Base-by-base conservation (phyloP, 306 rosid genomes). In the Crotalaria pallida region DNA sequence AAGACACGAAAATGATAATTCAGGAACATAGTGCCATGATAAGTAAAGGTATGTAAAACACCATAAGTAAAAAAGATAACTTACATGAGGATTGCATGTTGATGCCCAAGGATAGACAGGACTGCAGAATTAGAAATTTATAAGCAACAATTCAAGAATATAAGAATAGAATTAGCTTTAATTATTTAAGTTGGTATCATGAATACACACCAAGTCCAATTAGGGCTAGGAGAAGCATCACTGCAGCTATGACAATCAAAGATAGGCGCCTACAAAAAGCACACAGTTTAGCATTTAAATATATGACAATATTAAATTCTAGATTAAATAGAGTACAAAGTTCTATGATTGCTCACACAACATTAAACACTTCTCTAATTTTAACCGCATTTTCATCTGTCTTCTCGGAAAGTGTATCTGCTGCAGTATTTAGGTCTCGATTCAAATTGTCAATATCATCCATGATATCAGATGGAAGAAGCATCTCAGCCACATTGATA, bases 11-110 rank as follows among this genome's bases (percentile, higher is more conserved):
- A 29, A 12, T 16, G 53, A 62, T 38, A 53, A 19, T 59, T 34
- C 59, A 69, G 31, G 47, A 23, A 7, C 51, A 56, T 23, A 56
- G 7, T 38, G 50, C 8, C 22, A 55, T 31, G 13, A 15, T 8
- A 51, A 65, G 38, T 38, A 7, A 26, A 47, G 33, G 9, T 33
- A 36, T 47, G 18, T 31, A n/a, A 33, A 65, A 43, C 9, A 6
- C 10, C 11, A 58, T 17, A 41, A 40, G 53, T 34, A 44, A 69
- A 49, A 44, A 69, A 49, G 13, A 38, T n/a, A 78, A 74, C 90
- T 81, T 74, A 92, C 98, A 89, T 76, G 51, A 83, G 92, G 74
- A 92, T 78, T 48, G 95, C 96, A 80, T 92, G 96, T 69, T 83
- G 87, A 75, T 92, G 67, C 44, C 90, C 86, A 58, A 87, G 85